Conservation (phyloP, 768 basidiomycete species). For the Pulveroboletus sp. region DNA sequence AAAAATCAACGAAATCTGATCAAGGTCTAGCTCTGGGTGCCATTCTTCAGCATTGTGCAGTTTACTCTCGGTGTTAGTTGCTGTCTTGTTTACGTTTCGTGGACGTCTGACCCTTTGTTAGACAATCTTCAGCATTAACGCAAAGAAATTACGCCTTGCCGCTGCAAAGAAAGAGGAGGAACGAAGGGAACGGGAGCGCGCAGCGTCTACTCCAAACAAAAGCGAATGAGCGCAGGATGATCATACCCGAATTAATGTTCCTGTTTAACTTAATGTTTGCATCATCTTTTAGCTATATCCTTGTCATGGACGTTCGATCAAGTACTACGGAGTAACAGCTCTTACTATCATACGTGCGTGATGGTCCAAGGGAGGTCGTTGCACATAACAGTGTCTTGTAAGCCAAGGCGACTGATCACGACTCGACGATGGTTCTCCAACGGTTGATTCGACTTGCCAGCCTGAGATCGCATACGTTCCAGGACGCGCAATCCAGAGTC, state of each 20-base stretch:
- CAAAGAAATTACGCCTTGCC: slow-evolving; percentile 58
- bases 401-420: slow-evolving; percentile 25
- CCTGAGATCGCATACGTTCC: slow-evolving; percentile 60
- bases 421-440: slow-evolving; percentile 36
- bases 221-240: slow-evolving; percentile 13
- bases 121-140: slow-evolving; percentile 71
- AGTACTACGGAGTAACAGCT: slow-evolving; percentile 10
- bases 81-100: slow-evolving; percentile 1
- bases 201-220: slow-evolving; percentile 16
- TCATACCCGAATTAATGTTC: slow-evolving; percentile 14
- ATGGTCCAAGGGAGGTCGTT: slow-evolving; percentile 30
- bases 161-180: slow-evolving; percentile 46
- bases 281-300: slow-evolving; percentile 8
- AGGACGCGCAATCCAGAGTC: slow-evolving; percentile 57
- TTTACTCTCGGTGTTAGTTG: slow-evolving; percentile 68
- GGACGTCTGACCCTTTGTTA: slow-evolving; percentile 22
- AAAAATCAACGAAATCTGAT: slow-evolving; percentile 1
- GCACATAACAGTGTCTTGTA: slow-evolving; percentile 38
- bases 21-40: slow-evolving; percentile 68
- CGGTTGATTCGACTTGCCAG: slow-evolving; percentile 68
- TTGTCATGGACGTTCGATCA: slow-evolving; percentile 8
- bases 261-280: background rate
- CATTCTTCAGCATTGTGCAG: slow-evolving; percentile 77
- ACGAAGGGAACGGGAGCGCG: slow-evolving; percentile 33
- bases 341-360: slow-evolving; percentile 34